Evolutionary conservation across 192 early-diverging fungal genomes (phyloP), one percentile per base, ranked within the genome.

Genomic region (Chytriomyces hyalinus): DNA sequence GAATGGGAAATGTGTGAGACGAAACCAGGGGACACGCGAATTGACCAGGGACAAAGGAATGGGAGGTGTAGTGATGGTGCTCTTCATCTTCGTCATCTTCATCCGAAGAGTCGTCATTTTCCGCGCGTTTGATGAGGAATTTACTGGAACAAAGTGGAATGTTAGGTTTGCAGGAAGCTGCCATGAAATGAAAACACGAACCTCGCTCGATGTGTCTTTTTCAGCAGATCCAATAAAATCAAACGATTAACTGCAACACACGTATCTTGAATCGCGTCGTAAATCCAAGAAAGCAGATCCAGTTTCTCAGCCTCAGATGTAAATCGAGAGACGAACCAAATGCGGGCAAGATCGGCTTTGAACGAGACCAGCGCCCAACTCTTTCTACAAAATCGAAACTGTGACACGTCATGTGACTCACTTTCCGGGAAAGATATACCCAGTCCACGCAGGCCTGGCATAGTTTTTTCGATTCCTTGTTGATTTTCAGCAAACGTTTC

Each of bases 21-120:
- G 89, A 92, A 6, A 94, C 88, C 7, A 89, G 70, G 0, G 87
- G 87, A 61, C 94, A 95, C 8, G 90, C 87, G 80, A 94, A 93
- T 63, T 92, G 89, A 4, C 91, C 92, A 9, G 50, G 81, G 69
- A 6, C 73, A 76, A 57, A 84, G 53, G 24, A 6, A 51, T 70
- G n/a, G 44, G 73, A 44, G 78, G 71, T 75, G 70, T 73, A 57
- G 44, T 75, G 67, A n/a, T 59, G 43, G 44, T 85, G 65, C 8
- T 82, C 77, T 3, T 76, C 84, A 11, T 47, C 49, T 17, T 70
- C 69, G 22, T 88, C 87, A 17, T 91, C 89, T 3, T 91, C 89
- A 44, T 88, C 88, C 0, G 87, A 90, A 8, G 81, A 65, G 8
- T 83, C 83, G 46, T 87, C 90, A 6, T 86, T 85, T 9, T 69